Evolutionary conservation across 2,329 filamentous ascomycete species (phyloP).

Genomic region (Calonectria pteridis): DNA sequence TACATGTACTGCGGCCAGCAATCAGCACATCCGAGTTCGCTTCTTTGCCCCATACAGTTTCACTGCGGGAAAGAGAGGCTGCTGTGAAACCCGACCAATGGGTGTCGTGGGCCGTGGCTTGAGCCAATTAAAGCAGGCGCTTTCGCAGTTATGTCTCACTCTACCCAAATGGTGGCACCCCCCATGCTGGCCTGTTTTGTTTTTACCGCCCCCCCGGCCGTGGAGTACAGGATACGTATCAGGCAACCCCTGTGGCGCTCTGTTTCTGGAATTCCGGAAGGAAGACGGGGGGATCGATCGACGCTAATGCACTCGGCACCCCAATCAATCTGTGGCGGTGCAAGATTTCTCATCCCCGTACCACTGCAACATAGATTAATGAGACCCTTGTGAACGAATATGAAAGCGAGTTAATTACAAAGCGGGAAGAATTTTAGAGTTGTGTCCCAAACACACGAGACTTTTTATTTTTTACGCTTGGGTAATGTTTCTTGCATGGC

Average conservation of each 20-base stretch:
- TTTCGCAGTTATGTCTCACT: slow-evolving; percentile 15
- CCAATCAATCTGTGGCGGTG: slow-evolving; percentile 51
- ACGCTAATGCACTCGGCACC: slow-evolving; percentile 50
- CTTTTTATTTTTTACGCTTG: not conserved
- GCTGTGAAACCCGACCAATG: slow-evolving; percentile 14
- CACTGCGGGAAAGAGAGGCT: slow-evolving; percentile 5
- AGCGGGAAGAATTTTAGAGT: not conserved
- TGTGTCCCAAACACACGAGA: not conserved
- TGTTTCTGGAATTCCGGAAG: slow-evolving; percentile 42
- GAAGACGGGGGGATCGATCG: slow-evolving; percentile 44
- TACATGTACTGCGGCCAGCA: not conserved
- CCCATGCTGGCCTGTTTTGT: slow-evolving; percentile 12
- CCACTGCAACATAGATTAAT: slow-evolving; percentile 24
- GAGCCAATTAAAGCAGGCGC: slow-evolving; percentile 2
- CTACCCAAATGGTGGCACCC: not conserved
- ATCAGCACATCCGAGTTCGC: slow-evolving; percentile 7
- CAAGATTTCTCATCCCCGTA: slow-evolving; percentile 39
- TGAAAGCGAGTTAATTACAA: not conserved
- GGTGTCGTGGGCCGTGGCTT: not conserved
- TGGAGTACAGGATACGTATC: slow-evolving; percentile 25
- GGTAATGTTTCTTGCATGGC: not conserved
- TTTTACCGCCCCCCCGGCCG: slow-evolving; percentile 24
- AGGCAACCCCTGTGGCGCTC: slow-evolving; percentile 30
- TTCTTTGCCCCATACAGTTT: slow-evolving; percentile 15
- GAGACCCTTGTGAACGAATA: not conserved